Percentiles rank a stretch among this genome's conserved stretches.
These are phyloP conservation scores for Arthroderma sp. DNA, from an alignment of 2,329 filamentous ascomycete genomes.

Conservation along the genomic window DNA sequence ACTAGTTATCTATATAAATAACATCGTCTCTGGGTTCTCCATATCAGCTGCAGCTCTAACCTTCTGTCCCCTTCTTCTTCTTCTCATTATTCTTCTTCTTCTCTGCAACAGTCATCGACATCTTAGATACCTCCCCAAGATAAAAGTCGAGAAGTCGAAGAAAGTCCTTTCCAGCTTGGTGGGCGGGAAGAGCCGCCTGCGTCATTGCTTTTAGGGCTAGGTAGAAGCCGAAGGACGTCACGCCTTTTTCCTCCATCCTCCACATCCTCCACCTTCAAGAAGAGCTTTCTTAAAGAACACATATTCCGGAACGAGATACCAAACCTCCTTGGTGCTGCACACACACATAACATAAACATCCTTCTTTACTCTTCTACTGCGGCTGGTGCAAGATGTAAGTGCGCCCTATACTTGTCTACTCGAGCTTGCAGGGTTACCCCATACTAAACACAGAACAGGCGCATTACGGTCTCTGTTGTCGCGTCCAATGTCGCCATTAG, in stretches of 20 bases:
- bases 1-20: neutral
- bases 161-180: too few relatives aligned
- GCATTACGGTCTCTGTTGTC: conserved; percentile 75
- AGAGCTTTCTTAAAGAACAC: too few relatives aligned
- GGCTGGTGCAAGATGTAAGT: neutral
- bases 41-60: neutral
- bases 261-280: neutral
- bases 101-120: too few relatives aligned
- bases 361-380: neutral
- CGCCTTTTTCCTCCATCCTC: neutral
- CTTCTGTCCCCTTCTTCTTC: neutral
- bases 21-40: neutral
- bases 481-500: conserved; percentile 55
- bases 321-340: neutral
- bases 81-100: too few relatives aligned
- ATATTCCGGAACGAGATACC: neutral
- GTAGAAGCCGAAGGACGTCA: too few relatives aligned
- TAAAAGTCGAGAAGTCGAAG: neutral
- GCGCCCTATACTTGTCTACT: neutral
- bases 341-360: neutral
- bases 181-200: neutral
- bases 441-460: conserved; percentile 44
- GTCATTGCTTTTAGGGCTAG: neutral
- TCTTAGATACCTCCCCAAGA: too few relatives aligned
- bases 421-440: neutral